Base-by-base conservation (phyloP, 495 filamentous ascomycete genomes). In the Tuber magnatum region DNA sequence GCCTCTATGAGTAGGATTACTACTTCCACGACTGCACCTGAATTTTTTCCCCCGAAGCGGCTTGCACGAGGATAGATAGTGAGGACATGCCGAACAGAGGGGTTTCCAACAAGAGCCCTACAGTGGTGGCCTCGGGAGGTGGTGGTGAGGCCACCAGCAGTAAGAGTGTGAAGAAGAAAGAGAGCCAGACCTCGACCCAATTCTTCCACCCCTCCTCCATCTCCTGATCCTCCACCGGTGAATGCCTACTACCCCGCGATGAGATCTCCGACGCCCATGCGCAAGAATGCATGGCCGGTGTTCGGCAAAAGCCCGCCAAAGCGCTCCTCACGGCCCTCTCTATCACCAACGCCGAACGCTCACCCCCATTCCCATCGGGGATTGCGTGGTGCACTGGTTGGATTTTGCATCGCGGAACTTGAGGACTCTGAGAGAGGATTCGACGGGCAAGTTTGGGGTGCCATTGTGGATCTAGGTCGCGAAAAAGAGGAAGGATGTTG, bases 321-420 rank as follows among this genome's bases (percentile, higher is more conserved):
- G 77, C 84, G 0, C 85, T 93, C 32, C 81, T 88, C 46, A 82
- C 83, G 6, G 88, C 89, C 0, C 86, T 90, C 24, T 77, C 83
- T 40, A 87, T 88, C 12, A 91, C 90, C 1, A 80, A 83, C 0
- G 74, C 83, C 1, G 77, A 77, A n/a, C 85, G 89, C 0, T 77
- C 83, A 40, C 80, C 83, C 0, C 83, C 0, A 85, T 90, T 4
- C 74, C 81, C 14, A 84, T 88, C 3, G 87, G 87, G 46, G 85
- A 88, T 41, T 89, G 90, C 0, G 92, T 97, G 0, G 88, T 97
- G 9, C 92, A 97, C 84, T 97, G 94, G 94, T 91, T 96, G 22
- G 94, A 97, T 81, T 93, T 97, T 73, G 91, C 90, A 68, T 83
- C 97, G 12, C 86, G 93, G 32, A 91, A 89, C 0, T 76, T 97